Conservation (phyloP, 2,329 filamentous ascomycete species). For the Thelonectria olida region DNA sequence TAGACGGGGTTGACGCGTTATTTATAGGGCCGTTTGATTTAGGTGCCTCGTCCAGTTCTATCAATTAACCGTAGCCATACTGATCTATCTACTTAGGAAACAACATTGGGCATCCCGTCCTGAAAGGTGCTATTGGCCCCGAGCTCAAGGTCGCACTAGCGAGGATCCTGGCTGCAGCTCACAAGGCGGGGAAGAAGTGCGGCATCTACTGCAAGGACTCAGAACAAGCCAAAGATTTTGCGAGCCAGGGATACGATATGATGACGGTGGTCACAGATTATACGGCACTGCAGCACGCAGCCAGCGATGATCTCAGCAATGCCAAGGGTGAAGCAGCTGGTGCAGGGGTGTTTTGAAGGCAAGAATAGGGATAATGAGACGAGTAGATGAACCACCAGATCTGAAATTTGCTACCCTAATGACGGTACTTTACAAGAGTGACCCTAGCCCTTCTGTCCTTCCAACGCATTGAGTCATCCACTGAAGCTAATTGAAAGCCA, state of each 20-base stretch:
- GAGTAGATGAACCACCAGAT: background rate
- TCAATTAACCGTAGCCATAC: no score
- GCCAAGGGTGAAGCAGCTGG: constrained; percentile 50
- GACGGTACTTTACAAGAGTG: no score
- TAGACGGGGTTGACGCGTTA: constrained; percentile 69
- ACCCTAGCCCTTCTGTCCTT: no score
- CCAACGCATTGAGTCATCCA: background rate
- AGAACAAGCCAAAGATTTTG: constrained; percentile 62
- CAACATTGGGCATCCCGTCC: constrained; percentile 69
- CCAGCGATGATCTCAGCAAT: constrained; percentile 54
- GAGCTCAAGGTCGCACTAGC: constrained; percentile 68
- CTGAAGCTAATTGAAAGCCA: background rate
- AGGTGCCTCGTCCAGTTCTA: constrained; percentile 46
- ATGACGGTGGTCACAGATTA: constrained; percentile 64
- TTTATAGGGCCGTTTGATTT: constrained; percentile 75
- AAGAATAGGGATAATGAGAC: background rate
- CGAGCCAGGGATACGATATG: constrained; percentile 67
- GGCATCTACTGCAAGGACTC: constrained; percentile 65
- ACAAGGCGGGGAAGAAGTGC: constrained; percentile 71
- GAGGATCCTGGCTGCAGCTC: constrained; percentile 65
- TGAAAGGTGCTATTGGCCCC: constrained; percentile 66
- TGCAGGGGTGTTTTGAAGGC: background rate
- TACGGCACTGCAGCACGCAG: constrained; percentile 53
- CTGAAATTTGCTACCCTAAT: background rate
- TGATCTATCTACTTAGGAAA: constrained; percentile 53